phyloP scores from a whole-genome alignment of 2,329 filamentous ascomycete species.

The Knufia fluminis region DNA sequence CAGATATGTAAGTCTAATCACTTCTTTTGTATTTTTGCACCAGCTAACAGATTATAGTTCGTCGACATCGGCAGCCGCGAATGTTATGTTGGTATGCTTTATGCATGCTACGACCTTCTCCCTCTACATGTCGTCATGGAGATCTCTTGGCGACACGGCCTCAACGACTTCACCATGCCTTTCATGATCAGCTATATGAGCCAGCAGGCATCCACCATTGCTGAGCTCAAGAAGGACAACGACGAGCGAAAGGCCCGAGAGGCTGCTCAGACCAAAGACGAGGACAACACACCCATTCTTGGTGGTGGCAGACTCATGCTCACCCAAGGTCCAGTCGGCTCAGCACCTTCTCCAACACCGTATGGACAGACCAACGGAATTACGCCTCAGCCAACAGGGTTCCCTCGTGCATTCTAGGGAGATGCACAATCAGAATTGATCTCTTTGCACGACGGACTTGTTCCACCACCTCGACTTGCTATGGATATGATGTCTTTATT shows the following conservation, averaged over 20 bases:
- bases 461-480: background rate
- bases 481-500: background rate
- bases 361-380: slow-evolving; percentile 81
- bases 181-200: slow-evolving; percentile 99
- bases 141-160: slow-evolving; percentile 90
- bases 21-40: background rate
- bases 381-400: slow-evolving; percentile 78
- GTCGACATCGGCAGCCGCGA: slow-evolving; percentile 98
- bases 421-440: slow-evolving; percentile 1
- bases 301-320: slow-evolving; percentile 87
- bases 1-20: slow-evolving; percentile 70
- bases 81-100: slow-evolving; percentile 99
- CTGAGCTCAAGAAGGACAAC: slow-evolving; percentile 84
- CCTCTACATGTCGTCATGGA: slow-evolving; percentile 88
- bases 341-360: slow-evolving; percentile 50
- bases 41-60: slow-evolving; percentile 55
- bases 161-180: slow-evolving; percentile 97
- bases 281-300: slow-evolving; percentile 88
- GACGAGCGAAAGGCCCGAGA: slow-evolving; percentile 73
- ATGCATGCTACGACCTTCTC: slow-evolving; percentile 95
- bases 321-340: slow-evolving; percentile 68
- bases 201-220: slow-evolving; percentile 80
- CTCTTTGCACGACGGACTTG: background rate
- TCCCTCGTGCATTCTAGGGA: slow-evolving; percentile 43
- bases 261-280: slow-evolving; percentile 72